phyloP scores from a whole-genome alignment of 2,329 filamentous ascomycete species.

The Ophiostoma piceae region DNA sequence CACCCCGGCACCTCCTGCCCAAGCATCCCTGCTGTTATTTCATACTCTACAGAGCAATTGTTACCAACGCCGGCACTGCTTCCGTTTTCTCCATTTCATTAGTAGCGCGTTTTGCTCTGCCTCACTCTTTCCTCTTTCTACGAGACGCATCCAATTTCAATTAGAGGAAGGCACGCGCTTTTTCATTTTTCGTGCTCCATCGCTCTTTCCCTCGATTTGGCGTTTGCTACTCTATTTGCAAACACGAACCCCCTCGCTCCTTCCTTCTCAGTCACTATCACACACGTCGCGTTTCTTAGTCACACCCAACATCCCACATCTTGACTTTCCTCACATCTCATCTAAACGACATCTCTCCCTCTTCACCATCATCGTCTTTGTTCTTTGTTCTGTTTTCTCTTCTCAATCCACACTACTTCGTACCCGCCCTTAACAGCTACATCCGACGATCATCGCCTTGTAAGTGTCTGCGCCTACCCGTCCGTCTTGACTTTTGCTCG shows the following conservation, averaged over 20 bases:
- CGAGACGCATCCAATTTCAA: background rate
- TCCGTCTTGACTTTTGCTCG: constrained; percentile 2
- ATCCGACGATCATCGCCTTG: background rate
- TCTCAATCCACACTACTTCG: background rate
- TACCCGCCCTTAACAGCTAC: background rate
- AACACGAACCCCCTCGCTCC: background rate
- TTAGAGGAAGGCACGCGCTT: constrained; percentile 4
- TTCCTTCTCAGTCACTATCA: constrained; percentile 1
- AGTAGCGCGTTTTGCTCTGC: constrained; percentile 17
- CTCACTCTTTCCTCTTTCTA: background rate
- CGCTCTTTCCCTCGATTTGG: background rate
- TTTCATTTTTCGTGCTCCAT: background rate
- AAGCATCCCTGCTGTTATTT: constrained; percentile 13
- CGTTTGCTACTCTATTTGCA: background rate
- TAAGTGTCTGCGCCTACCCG: constrained; percentile 7
- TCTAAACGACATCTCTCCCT: background rate
- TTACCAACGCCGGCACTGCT: constrained; percentile 22
- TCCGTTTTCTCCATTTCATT: constrained; percentile 16
- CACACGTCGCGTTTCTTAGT: constrained; percentile 10
- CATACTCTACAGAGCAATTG: background rate
- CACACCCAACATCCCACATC: background rate
- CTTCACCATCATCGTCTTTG: background rate
- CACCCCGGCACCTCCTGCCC: constrained; percentile 11
- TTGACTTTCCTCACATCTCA: background rate
- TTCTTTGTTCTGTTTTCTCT: background rate